Conservation (phyloP, 306 rosid species). For the Prunus persica region DNA sequence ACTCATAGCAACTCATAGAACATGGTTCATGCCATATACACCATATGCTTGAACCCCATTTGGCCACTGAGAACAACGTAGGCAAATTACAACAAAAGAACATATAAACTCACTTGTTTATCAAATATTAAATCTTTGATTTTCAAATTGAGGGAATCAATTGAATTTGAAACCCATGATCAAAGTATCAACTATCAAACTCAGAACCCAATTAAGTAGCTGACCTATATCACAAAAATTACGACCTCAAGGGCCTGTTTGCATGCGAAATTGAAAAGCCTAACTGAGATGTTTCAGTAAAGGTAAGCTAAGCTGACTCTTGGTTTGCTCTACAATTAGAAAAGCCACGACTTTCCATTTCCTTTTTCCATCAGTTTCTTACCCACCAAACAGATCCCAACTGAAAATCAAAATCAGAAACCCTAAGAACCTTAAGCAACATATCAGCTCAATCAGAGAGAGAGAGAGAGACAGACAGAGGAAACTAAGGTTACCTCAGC, state of each 20-base stretch:
- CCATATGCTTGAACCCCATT: not conserved
- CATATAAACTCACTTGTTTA: too few species aligned
- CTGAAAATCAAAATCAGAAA: not conserved
- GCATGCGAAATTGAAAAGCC: not conserved
- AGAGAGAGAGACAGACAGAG: not conserved
- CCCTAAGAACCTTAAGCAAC: not conserved
- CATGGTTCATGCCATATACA: not conserved
- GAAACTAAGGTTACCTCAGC: constrained; percentile 37
- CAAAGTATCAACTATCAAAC: not conserved
- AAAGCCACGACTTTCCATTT: not conserved
- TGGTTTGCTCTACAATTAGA: not conserved
- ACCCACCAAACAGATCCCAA: constrained; percentile 3
- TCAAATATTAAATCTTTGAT: not conserved
- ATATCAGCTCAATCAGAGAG: not conserved
- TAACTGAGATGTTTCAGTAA: too few species aligned
- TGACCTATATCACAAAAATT: not conserved
- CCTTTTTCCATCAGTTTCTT: not conserved
- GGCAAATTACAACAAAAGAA: not conserved
- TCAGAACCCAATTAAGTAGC: not conserved
- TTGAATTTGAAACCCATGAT: constrained; percentile 3
- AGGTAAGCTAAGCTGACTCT: not conserved
- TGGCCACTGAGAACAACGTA: not conserved
- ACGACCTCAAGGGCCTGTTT: not conserved
- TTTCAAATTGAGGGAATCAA: not conserved
- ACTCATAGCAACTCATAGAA: not conserved